Evolutionary conservation across 805 yeast genomes (phyloP).

Genomic region (Lipomyces japonicus): DNA sequence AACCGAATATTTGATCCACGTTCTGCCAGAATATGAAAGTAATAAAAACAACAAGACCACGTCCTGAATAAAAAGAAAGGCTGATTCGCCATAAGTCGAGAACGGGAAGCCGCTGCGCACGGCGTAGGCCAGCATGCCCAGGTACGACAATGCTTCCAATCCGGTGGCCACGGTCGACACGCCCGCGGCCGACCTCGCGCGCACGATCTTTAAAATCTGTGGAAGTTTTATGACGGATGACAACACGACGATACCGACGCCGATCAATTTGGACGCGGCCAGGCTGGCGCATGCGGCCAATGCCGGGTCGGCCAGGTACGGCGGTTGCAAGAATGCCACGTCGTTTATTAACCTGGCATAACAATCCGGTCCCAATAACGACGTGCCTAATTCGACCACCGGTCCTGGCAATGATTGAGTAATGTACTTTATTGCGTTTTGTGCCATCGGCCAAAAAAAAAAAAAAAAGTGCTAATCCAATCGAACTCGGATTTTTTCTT

Average conservation of each 20-base stretch:
- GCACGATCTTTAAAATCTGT: conserved; percentile 40
- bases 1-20: conserved; percentile 26
- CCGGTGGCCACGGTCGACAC: conserved; percentile 37
- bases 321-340: conserved; percentile 29
- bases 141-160: conserved; percentile 39
- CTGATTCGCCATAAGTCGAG: conserved; percentile 42
- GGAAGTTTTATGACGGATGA: conserved; percentile 44
- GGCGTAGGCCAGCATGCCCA: conserved; percentile 40
- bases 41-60: conserved; percentile 36
- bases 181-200: conserved; percentile 38
- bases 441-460: no score
- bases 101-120: conserved; percentile 40
- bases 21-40: conserved; percentile 29
- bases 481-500: no score
- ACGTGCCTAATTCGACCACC: conserved; percentile 26
- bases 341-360: conserved; percentile 29
- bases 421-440: neutral
- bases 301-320: conserved; percentile 8
- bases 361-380: conserved; percentile 30
- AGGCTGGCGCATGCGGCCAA: conserved; percentile 31
- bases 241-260: conserved; percentile 40
- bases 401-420: conserved; percentile 25
- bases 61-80: conserved; percentile 41
- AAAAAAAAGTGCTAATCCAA: no score
- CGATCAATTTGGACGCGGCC: conserved; percentile 38